Evolutionary conservation across 495 filamentous ascomycete genomes (phyloP), one percentile per base, ranked within the genome.

Genomic region (Pseudomonodictys pantanalensis): DNA sequence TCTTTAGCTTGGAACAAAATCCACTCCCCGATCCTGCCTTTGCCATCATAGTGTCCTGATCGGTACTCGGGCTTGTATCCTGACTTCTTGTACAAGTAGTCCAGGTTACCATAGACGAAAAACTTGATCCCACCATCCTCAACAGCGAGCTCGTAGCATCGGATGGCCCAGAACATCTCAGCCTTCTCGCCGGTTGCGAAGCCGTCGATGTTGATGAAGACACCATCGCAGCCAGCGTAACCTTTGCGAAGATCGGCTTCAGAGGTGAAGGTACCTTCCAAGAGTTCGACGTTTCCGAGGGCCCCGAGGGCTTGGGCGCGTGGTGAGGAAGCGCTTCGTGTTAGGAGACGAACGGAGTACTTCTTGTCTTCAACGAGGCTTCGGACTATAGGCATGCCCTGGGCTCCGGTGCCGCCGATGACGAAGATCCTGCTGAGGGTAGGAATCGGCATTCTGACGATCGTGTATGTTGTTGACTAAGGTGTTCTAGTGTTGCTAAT

Each of bases 371-470:
- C 33, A 28, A 73, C 68, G 20, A 82, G 72, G 3, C 72, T 78
- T 54, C 69, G 66, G 57, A 82, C 68, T 3, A 82, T 70, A 6
- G 79, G 76, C 11, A 75, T 73, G 26, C 80, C 80, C 62, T 83
- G 80, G 56, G 79, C 81, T 8, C 80, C 79, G 9, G 81, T 83
- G 26, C 77, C 80, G 26, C 79, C 79, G 44, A 83, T 74, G 33
- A 80, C 67, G 43, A 77, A 72, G 45, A 80, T 66, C 53, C 35
- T 69, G 50, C 15, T 5, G 62, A 39, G 12, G 38, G 38, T 8
- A 15, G 32, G 32, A 15, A 35, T 8, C 15, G 32, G 7, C 32
- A 35, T 35, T 35, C 8, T 35, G 15, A 15, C 8, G 15, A 35
- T 35, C 32, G n/a, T n/a, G n/a, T n/a, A n/a, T n/a, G n/a, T n/a